These are phyloP conservation scores for Exophiala oligosperma DNA, from an alignment of 2,329 filamentous ascomycete species.

Conservation along the genomic window DNA sequence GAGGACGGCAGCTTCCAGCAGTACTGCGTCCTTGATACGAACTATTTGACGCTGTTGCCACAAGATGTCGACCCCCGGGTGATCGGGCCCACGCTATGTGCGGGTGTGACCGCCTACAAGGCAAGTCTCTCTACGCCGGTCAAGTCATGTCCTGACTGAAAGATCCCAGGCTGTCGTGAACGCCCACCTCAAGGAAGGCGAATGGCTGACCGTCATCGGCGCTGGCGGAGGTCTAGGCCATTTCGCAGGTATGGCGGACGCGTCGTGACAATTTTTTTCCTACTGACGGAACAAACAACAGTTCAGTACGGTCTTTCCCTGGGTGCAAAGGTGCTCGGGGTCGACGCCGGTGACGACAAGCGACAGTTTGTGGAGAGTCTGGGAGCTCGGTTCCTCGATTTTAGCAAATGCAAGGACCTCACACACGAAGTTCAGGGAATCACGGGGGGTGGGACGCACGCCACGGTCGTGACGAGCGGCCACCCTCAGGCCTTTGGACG, in stretches of 20 bases:
- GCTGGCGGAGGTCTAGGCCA: slow-evolving; percentile 49
- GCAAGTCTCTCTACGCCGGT: slow-evolving; percentile 25
- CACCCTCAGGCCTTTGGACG: slow-evolving; percentile 40
- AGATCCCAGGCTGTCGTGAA: slow-evolving; percentile 42
- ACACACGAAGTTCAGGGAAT: slow-evolving; percentile 37
- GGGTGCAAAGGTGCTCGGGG: slow-evolving; percentile 44
- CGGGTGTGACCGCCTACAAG: slow-evolving; percentile 47
- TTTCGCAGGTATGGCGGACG: slow-evolving; percentile 37
- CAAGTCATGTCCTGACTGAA: neutral
- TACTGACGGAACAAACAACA: slow-evolving; percentile 16
- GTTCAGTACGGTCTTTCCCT: slow-evolving; percentile 47
- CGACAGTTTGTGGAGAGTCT: slow-evolving; percentile 40
- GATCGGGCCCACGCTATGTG: slow-evolving; percentile 46
- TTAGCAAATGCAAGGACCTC: slow-evolving; percentile 36
- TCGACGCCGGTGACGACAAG: slow-evolving; percentile 43
- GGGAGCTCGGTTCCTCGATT: slow-evolving; percentile 46
- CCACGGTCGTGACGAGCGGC: slow-evolving; percentile 45
- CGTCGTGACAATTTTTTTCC: neutral
- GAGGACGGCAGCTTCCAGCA: slow-evolving; percentile 49
- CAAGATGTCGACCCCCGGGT: slow-evolving; percentile 44
- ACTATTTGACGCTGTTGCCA: slow-evolving; percentile 45
- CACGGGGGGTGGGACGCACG: slow-evolving; percentile 38
- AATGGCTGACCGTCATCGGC: slow-evolving; percentile 47
- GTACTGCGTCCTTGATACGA: slow-evolving; percentile 46
- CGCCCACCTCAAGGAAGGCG: slow-evolving; percentile 39